Evolutionary conservation across 2,329 filamentous ascomycete species (phyloP), one percentile per base, ranked within the genome.

Genomic region (Claviceps sorghi): DNA sequence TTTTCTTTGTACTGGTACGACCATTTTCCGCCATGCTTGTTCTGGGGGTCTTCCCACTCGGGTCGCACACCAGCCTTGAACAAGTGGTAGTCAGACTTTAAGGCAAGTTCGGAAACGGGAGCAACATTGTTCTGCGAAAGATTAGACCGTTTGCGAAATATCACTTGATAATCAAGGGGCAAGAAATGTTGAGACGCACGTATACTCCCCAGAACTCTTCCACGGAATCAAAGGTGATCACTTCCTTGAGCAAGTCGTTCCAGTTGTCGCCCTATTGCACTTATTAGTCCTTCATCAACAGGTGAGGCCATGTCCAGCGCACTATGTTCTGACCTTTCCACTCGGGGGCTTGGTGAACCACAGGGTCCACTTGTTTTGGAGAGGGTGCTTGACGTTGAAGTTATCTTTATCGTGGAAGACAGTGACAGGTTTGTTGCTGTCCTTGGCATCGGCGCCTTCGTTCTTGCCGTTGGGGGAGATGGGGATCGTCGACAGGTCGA

Each of bases 131-230:
- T 98, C 94, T 98, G 54, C 21, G 32, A 19, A 49, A 41, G 22
- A 36, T 56, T 40, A 59, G 55, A 61, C 40, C 50, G 49, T 30
- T 48, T 34, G 36, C 54, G 6, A 43, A 19, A 15, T 15, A 7
- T 3, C 6, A 7, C 19, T 48, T 15, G 8, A 54, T 50, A 48
- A 55, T 53, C 54, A 54, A 49, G 32, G 6, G 42, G 11, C 3
- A n/a, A 4, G 36, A 5, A n/a, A 7, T 2, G 13, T 6, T 9
- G 19, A 15, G 4, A 76, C 90, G 68, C 79, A 98, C 94, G 72
- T 97, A 97, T 67, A 98, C 88, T 55, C 93, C 93, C 93, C 93
- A 98, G 72, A 98, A 98, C 70, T 98, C 94, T 73, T 98, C 93
- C 29, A 98, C 93, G 2, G 90, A 95, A 73, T 95, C 88, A 65